phyloP scores from a whole-genome alignment of 2,329 filamentous ascomycete genomes.

The Botrytis porri region DNA sequence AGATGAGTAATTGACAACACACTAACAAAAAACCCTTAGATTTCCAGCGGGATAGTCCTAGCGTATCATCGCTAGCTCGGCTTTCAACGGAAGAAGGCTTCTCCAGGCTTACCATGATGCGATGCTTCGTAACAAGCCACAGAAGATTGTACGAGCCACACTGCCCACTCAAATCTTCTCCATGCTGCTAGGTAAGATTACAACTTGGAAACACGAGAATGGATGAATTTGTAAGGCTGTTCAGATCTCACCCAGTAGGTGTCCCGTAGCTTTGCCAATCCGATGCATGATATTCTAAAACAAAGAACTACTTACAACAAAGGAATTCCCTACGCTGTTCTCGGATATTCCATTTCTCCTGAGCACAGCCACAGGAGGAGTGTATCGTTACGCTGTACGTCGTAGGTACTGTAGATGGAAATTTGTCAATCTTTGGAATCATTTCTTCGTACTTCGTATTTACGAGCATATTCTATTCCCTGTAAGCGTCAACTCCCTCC shows the following conservation, averaged over 20 bases:
- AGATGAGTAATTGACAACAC: background rate
- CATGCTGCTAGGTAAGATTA: too few species aligned
- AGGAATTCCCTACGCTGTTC: background rate
- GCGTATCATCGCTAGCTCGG: background rate
- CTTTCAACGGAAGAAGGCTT: background rate
- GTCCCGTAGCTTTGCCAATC: background rate
- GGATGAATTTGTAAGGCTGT: background rate
- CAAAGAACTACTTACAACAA: background rate
- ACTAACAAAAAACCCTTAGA: background rate
- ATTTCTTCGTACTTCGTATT: background rate
- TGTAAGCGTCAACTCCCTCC: background rate
- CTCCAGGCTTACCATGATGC: background rate
- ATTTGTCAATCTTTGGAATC: background rate
- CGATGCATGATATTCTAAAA: background rate
- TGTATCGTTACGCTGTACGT: background rate
- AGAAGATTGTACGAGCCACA: background rate
- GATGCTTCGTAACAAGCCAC: background rate
- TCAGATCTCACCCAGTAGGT: background rate
- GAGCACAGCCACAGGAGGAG: background rate
- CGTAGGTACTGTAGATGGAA: too few species aligned
- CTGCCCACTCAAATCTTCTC: background rate
- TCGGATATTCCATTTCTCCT: constrained; percentile 9
- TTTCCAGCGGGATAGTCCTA: background rate
- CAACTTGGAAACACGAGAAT: too few species aligned
- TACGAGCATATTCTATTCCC: background rate